These are phyloP conservation scores for Jacaranda copaia DNA, from an alignment of 257 asterid species.

Conservation along the genomic window DNA sequence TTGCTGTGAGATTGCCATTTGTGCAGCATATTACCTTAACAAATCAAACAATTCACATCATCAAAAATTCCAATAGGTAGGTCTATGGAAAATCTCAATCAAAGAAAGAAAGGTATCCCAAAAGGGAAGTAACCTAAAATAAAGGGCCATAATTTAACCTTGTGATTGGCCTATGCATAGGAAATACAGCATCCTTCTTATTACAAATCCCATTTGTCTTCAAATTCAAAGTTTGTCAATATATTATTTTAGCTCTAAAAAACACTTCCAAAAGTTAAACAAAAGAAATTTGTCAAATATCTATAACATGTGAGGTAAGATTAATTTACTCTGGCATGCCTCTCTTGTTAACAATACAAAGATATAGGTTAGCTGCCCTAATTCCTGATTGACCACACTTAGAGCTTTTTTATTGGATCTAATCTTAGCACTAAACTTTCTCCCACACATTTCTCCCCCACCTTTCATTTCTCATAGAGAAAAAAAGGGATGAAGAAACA, in stretches of 20 bases:
- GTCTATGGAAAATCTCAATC: background rate
- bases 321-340: constrained; percentile 63
- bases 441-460: constrained; percentile 33
- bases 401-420: constrained; percentile 69
- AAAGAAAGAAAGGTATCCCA: background rate
- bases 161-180: constrained; percentile 74
- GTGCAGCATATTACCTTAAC: constrained; percentile 74
- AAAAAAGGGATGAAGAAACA: background rate
- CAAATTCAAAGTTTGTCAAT: constrained; percentile 34
- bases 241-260: too few relatives aligned
- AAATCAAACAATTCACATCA: constrained; percentile 31
- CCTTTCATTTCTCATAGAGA: constrained; percentile 44
- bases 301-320: constrained; percentile 38
- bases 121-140: background rate
- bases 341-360: constrained; percentile 64
- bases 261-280: background rate
- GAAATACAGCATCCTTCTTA: constrained; percentile 57
- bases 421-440: constrained; percentile 71
- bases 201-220: constrained; percentile 61
- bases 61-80: background rate
- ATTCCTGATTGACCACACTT: constrained; percentile 67
- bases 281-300: background rate
- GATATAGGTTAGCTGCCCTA: constrained; percentile 49
- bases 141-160: constrained; percentile 49
- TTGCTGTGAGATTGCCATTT: constrained; percentile 64